Evolutionary conservation across 177 flowering plant species (phyloP).

Genomic region (Tripterygium wilfordii): DNA sequence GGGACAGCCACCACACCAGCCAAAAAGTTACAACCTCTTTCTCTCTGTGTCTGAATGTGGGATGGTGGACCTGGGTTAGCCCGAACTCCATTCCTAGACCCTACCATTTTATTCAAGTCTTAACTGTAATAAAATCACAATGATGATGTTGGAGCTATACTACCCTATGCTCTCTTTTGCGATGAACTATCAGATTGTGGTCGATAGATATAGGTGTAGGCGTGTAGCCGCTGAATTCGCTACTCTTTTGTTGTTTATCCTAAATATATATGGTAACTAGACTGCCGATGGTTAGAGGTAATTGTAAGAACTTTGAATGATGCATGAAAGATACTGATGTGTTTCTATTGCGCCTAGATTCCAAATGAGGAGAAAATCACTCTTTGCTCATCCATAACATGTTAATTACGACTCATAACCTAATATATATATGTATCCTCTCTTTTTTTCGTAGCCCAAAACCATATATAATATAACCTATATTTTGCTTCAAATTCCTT

Average conservation of each 20-base stretch:
- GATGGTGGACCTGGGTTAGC: slow-evolving; percentile 7
- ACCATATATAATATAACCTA: no score
- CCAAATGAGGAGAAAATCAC: no score
- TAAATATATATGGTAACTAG: neutral
- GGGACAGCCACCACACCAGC: slow-evolving; percentile 16
- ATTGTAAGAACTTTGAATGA: no score
- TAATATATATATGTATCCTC: no score
- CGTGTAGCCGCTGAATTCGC: neutral
- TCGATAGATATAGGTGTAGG: no score
- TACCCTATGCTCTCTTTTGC: neutral
- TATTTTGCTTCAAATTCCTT: no score
- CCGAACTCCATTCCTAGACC: slow-evolving; percentile 15
- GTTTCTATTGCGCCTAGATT: no score
- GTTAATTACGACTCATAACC: no score
- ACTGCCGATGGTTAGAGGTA: no score
- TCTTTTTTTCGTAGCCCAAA: no score
- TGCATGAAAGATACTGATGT: no score
- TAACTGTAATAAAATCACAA: slow-evolving; percentile 7
- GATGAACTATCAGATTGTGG: neutral
- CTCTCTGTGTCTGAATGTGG: slow-evolving; percentile 2
- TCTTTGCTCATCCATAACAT: no score
- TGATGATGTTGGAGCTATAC: slow-evolving; percentile 12
- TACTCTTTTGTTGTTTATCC: neutral
- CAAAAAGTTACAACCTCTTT: slow-evolving; percentile 10
- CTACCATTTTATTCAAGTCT: slow-evolving; percentile 18